Evolutionary conservation across 1,284 basidiomycete species (phyloP), one percentile per base, ranked within the genome.

Genomic region (Trichosporon ovoides): DNA sequence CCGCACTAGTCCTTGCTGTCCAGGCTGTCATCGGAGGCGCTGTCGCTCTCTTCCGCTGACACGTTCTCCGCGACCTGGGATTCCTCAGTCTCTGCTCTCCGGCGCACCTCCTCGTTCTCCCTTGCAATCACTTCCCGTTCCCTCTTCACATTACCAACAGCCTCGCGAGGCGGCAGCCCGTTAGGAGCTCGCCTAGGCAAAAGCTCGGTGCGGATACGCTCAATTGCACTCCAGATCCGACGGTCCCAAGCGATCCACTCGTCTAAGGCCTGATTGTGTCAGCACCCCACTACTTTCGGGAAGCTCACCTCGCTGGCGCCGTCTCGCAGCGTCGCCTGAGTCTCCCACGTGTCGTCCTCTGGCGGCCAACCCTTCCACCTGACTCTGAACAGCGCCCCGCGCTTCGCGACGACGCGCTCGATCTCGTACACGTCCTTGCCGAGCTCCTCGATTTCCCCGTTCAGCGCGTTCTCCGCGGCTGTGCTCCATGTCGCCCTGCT

Each of bases 331-430:
- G 55, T 36, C 24, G 37, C 38, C 24, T 46, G 60, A 13, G 55
- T 56, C 63, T 71, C 65, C 65, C 66, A 71, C 11, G 68, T 70
- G 60, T 71, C 69, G n/a, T 68, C 67, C 50, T 70, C 68, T 0
- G 68, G 69, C 19, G 62, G 36, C 50, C 60, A 71, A 0, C 69
- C 69, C 51, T 61, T 68, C 69, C 69, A 70, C n/a, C 69, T 61
- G 13, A 71, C 68, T n/a, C 69, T 62, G 48, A 66, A 70, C 54
- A 49, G 13, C 38, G 11, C 51, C 0, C 62, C 66, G 11, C 56
- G 48, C 19, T 65, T 61, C n/a, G 58, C 58, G 2, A 70, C 52
- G 11, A 71, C 59, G 51, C 62, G 63, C 40, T 70, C 69, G 31
- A 71, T 62, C 53, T 71, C 69, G 52, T 66, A 70, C 3, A 65